Evolutionary conservation across 176 grass and related monocot genomes (phyloP).

Genomic region (Triticum monococcum): DNA sequence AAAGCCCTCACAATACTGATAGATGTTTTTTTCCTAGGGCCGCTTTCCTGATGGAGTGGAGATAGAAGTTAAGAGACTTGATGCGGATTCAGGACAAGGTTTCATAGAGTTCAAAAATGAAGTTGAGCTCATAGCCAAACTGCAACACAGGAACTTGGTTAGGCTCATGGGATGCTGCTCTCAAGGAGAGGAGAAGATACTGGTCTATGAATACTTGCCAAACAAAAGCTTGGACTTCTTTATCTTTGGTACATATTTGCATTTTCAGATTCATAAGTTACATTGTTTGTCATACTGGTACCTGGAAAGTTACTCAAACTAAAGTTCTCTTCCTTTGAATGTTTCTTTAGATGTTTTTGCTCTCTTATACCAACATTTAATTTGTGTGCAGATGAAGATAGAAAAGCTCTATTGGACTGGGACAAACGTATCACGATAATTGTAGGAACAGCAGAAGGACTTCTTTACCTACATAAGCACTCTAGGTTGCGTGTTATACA

Average conservation of each 20-base stretch:
- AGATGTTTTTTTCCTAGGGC: background rate
- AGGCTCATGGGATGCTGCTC: constrained; percentile 26
- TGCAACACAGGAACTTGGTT: constrained; percentile 11
- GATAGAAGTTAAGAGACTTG: constrained; percentile 15
- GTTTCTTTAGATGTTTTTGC: too few species aligned
- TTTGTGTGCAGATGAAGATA: too few species aligned
- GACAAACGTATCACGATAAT: too few species aligned
- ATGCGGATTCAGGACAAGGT: background rate
- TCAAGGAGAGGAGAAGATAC: constrained; percentile 49
- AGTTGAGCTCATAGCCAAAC: constrained; percentile 18
- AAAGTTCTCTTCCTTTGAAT: too few species aligned
- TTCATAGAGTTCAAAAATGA: constrained; percentile 21
- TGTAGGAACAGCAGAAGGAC: background rate
- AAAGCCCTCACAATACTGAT: too few species aligned
- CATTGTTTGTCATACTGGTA: too few species aligned
- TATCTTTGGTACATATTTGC: constrained; percentile 47
- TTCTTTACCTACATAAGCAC: constrained; percentile 49
- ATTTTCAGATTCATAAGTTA: too few species aligned
- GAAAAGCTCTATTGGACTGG: too few species aligned
- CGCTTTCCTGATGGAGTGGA: background rate
- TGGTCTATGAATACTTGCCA: constrained; percentile 70
- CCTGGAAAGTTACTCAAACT: too few species aligned
- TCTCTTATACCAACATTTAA: too few species aligned
- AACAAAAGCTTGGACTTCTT: constrained; percentile 71
- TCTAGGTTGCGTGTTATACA: constrained; percentile 34